A percentile compares a stretch with the other conserved stretches of the same genome.
Evolutionary conservation across 176 grass and related monocot species (phyloP).

Genomic region (Juncus effusus): DNA sequence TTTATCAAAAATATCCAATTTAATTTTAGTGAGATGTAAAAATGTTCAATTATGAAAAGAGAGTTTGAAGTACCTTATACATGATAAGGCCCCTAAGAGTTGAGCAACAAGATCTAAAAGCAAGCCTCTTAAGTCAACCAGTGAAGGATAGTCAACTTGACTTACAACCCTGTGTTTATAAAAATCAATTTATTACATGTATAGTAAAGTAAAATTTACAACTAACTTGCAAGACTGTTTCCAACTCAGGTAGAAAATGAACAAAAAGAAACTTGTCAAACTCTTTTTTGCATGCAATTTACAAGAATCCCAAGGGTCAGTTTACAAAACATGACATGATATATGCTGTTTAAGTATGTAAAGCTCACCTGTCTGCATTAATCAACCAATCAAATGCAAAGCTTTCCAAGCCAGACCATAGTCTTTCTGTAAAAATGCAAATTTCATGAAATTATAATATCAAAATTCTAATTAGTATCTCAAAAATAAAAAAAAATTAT

Average conservation of each 20-base stretch:
- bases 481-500: constrained; percentile 11
- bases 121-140: constrained; percentile 89
- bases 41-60: constrained; percentile 25
- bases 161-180: constrained; percentile 69
- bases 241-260: no score
- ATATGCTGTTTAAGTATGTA: no score
- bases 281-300: no score
- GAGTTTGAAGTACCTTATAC: constrained; percentile 72
- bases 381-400: constrained; percentile 99
- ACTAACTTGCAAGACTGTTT: no score
- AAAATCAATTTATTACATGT: background rate
- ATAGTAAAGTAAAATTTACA: constrained; percentile 1
- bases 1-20: background rate
- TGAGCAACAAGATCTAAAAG: constrained; percentile 96
- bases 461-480: constrained; percentile 15
- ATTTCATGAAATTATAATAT: constrained; percentile 31
- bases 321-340: no score
- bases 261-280: no score
- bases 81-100: constrained; percentile 87
- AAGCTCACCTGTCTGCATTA: constrained; percentile 86
- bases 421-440: constrained; percentile 61
- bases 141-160: constrained; percentile 94
- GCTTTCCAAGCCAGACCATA: constrained; percentile 87
- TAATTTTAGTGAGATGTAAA: constrained; percentile 5
- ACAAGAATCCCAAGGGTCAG: no score